Evolutionary conservation across 2,329 filamentous ascomycete species (phyloP), one percentile per base, ranked within the genome.

Genomic region (Amesomyces nigricolor): DNA sequence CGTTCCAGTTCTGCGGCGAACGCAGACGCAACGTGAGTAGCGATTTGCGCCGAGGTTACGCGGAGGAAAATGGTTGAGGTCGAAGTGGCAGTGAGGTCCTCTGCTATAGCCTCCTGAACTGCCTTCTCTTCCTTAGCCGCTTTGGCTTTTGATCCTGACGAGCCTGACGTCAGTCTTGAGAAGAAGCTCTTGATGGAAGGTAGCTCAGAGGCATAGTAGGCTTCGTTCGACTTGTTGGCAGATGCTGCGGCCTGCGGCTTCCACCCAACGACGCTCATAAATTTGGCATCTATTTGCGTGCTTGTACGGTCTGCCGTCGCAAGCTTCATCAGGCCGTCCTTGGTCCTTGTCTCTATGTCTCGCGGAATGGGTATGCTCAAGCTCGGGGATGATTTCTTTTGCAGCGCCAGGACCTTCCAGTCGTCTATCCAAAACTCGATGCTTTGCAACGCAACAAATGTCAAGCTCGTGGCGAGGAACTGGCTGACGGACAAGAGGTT

Each of bases 391-490:
- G 86, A 83, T 72, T 92, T 95, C 75, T 99, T 99, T 53, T 78
- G 80, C 39, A 99, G 75, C 2, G 81, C 81, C 19, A 96, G 74
- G 14, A 99, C 77, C 64, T 86, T 87, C 75, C 87, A 91, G 64
- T 94, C 86, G 66, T 99, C 92, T 51, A 99, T 81, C 79, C 86
- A 92, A 56, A 99, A 82, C 66, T 97, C 91, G 58, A 99, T 89
- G 54, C 80, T 81, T 66, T 96, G 81, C 22, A 99, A 76, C 0
- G 90, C 88, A 57, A 99, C 92, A 73, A 99, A 99, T 0, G 94
- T 97, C 69, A 99, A 75, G 73, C 92, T 96, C 6, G 91, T 97
- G 4, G 91, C 89, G 47, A 99, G 75, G 63, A 99, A 99, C 70
- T 96, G 91, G 66, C 88, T 87, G 52, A 99, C 79, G 1, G 89